Base-by-base conservation (phyloP, 163 green algal species). In the Coccomyxa subellipsoidea region DNA sequence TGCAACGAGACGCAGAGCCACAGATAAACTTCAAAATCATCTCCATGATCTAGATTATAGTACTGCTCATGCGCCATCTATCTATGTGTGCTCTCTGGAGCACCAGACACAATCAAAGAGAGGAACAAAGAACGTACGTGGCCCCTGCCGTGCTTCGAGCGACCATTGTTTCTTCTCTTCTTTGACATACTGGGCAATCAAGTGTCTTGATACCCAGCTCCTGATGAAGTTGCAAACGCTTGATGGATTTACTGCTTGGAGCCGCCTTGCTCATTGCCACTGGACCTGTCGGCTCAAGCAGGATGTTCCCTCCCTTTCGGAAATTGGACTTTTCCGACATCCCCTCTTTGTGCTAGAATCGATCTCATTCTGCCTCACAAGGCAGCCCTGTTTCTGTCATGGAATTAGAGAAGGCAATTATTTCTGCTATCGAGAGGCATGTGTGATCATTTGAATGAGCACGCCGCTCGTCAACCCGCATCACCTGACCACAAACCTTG, bases 71-170 rank as follows among this genome's bases (percentile, higher is more conserved):
- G n/a, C n/a, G n/a, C n/a, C n/a, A n/a, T n/a, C n/a, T n/a, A n/a
- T n/a, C n/a, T n/a, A n/a, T n/a, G n/a, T n/a, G n/a, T n/a, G n/a
- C n/a, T n/a, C n/a, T n/a, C n/a, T n/a, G n/a, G n/a, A n/a, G n/a
- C n/a, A n/a, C n/a, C n/a, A n/a, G n/a, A n/a, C 37, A 79, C 31
- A 79, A n/a, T 59, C 37, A n/a, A 59, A 47, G 37, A 10, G 29
- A 15, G 25, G 29, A 29, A 53, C 10, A 53, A 47, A 80, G 76
- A 21, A 86, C 89, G 75, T 80, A 98, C 94, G 83, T 97, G 94
- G 85, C 95, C 95, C 66, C 95, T 91, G 72, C 92, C 95, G 82
- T 95, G 90, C 94, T 98, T 98, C 88, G 93, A 91, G 76, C 93
- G 91, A 82, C 95, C 95, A 76, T 91, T 90, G 85, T 95, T 96